Percentiles rank a stretch among this genome's conserved stretches.
phyloP scores from a whole-genome alignment of 805 yeast species.

The Lachancea sp. region DNA sequence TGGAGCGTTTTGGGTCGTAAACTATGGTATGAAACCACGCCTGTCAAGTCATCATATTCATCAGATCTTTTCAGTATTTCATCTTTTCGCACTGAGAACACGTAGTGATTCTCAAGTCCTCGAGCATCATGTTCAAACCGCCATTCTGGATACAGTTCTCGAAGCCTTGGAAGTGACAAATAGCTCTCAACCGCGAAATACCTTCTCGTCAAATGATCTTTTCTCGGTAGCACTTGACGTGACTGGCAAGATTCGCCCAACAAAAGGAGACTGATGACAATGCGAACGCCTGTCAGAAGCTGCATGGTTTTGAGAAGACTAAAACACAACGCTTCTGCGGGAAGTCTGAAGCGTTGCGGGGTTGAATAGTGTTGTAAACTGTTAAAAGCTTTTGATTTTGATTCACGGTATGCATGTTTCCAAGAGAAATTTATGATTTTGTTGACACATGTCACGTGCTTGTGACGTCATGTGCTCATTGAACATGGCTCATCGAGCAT shows the following conservation, averaged over 20 bases:
- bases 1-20: constrained; percentile 48
- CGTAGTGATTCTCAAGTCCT: constrained; percentile 55
- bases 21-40: constrained; percentile 43
- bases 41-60: constrained; percentile 1
- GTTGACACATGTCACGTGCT: too few relatives aligned
- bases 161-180: constrained; percentile 34
- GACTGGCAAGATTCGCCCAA: not conserved
- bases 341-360: not conserved
- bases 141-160: constrained; percentile 39
- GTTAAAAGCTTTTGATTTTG: too few relatives aligned
- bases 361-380: not conserved
- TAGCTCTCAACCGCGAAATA: constrained; percentile 61
- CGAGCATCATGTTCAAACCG: constrained; percentile 58
- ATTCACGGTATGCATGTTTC: too few relatives aligned
- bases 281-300: not conserved
- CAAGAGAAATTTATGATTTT: too few relatives aligned
- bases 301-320: not conserved
- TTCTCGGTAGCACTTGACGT: constrained; percentile 30
- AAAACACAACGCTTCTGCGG: not conserved
- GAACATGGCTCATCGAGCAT: too few relatives aligned
- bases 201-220: constrained; percentile 45
- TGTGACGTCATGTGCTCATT: too few relatives aligned
- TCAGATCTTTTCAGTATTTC: constrained; percentile 8
- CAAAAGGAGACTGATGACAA: not conserved
- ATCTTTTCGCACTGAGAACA: constrained; percentile 47